Conservation (phyloP, 164 flowering plant species). For the Vitis rotundifolia region DNA sequence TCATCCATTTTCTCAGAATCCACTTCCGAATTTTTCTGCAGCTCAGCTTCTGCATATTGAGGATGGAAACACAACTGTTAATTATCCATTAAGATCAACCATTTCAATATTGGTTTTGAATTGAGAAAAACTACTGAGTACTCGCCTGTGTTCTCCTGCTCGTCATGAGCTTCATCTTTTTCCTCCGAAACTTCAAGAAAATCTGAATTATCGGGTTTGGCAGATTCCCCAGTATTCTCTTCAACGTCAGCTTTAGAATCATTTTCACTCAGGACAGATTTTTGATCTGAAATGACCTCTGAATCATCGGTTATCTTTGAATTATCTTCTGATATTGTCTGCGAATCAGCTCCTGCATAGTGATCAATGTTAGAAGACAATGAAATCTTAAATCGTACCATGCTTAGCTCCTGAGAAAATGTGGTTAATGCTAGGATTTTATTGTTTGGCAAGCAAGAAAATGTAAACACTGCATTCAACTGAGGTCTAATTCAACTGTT, state of each 20-base stretch:
- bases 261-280: background rate
- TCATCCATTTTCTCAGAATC: background rate
- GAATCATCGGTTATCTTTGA: constrained; percentile 5
- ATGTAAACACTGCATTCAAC: too few species aligned
- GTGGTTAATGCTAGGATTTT: background rate
- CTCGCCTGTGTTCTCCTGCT: background rate
- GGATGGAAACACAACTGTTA: background rate
- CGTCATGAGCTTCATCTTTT: background rate
- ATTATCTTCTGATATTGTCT: constrained; percentile 4
- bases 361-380: background rate
- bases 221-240: background rate
- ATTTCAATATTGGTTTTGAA: background rate
- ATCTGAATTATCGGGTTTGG: background rate
- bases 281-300: background rate
- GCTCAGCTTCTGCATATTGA: background rate
- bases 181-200: background rate
- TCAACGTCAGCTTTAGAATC: constrained; percentile 4
- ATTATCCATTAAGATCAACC: background rate
- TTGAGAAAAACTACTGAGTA: background rate
- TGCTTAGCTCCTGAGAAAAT: background rate
- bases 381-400: background rate
- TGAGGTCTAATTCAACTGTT: too few species aligned
- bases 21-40: background rate
- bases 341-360: background rate
- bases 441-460: too few species aligned